Evolutionary conservation across 768 basidiomycete genomes (phyloP), one percentile per base, ranked within the genome.

Genomic region (Tricholoma sp.): DNA sequence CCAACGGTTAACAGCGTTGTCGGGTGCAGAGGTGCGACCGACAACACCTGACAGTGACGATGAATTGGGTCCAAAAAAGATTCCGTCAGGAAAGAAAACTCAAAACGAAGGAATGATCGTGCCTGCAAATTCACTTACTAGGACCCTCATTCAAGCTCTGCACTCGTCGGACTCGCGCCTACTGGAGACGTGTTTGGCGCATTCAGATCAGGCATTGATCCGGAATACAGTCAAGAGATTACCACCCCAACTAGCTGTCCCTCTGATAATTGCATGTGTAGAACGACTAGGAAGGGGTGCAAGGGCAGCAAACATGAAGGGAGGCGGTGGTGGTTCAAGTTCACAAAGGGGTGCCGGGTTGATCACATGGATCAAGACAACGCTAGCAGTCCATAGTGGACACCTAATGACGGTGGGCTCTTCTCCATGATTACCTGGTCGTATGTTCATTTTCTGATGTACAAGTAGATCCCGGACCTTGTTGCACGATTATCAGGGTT

Each of bases 141-240:
- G 94, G 54, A 95, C 96, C 28, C 80, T 99, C 50, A 91, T 96
- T 56, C 97, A 99, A 73, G 96, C 97, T 0, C 74, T 99, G 28
- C 97, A 99, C 69, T 98, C 97, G 1, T 88, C 90, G 17, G 97
- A 99, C 75, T 82, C 89, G 2, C 83, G 84, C 9, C 75, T 98
- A 36, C 74, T 98, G 57, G 92, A 97, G 66, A 88, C 88, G 24
- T 96, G 94, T 72, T 73, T 96, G 31, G 76, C 83, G 1, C 91
- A 98, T 70, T 89, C 92, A 15, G 87, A 95, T 63, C 75, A 80
- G n/a, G 69, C 75, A 2, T 76, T 99, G 48, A 89, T 99, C 57
- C 81, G 85, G 47, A 91, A 93, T 66, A 97, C 96, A 1, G 86
- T 99, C 41, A 81, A 84, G 54, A 80, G 89, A 53, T 73, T 99